Percentiles rank a stretch among this genome's conserved stretches.
Evolutionary conservation across 2,329 filamentous ascomycete genomes (phyloP).

Genomic region (Ophiocordyceps sinensis): DNA sequence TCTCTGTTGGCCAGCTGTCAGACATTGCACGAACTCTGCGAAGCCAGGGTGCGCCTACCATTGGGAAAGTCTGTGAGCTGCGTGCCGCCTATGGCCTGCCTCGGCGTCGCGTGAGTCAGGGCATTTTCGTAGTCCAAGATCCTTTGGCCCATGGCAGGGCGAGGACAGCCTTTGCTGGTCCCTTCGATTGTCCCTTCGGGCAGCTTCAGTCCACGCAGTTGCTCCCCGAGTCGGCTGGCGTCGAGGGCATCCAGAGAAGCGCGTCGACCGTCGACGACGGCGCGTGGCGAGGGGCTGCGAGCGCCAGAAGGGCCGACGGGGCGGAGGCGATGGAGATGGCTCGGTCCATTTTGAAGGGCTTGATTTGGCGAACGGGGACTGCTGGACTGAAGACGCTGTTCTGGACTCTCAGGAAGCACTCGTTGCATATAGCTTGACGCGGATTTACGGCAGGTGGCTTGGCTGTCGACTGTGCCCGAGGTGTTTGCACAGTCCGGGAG

Average conservation of each 20-base stretch:
- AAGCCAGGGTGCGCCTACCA: constrained; percentile 37
- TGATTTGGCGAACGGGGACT: constrained; percentile 24
- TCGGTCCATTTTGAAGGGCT: constrained; percentile 27
- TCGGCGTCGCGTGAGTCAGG: constrained; percentile 29
- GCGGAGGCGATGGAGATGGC: constrained; percentile 18
- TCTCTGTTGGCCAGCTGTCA: constrained; percentile 43
- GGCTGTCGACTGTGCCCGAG: constrained; percentile 33
- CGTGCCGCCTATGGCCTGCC: constrained; percentile 30
- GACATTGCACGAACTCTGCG: neutral
- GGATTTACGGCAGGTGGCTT: constrained; percentile 13
- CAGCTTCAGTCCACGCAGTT: constrained; percentile 37
- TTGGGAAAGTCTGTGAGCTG: constrained; percentile 57
- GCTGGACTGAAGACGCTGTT: constrained; percentile 23
- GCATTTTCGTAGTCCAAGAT: constrained; percentile 50
- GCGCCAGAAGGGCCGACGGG: constrained; percentile 11
- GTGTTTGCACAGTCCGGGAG: constrained; percentile 34
- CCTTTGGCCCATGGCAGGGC: constrained; percentile 31
- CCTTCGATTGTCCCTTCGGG: constrained; percentile 13
- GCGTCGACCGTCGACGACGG: constrained; percentile 13
- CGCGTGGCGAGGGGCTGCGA: constrained; percentile 21
- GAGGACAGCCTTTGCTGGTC: constrained; percentile 11
- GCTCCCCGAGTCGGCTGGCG: constrained; percentile 30
- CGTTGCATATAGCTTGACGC: constrained; percentile 49
- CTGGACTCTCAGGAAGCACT: constrained; percentile 34
- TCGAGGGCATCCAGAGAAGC: constrained; percentile 19